Evolutionary conservation across 306 rosid genomes (phyloP).

Genomic region (Cucurbita pepo): DNA sequence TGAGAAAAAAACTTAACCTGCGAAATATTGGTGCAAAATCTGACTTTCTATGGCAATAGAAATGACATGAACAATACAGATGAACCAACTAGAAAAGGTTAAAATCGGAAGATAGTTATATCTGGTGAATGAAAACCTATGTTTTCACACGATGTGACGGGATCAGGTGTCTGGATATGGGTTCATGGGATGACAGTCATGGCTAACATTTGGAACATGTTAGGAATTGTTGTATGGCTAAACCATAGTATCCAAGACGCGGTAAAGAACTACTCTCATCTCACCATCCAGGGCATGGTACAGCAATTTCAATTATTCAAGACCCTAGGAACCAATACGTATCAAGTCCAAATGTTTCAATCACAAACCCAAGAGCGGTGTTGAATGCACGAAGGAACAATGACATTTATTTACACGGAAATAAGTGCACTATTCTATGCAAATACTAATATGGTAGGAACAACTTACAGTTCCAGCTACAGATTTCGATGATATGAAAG

Average conservation of each 20-base stretch:
- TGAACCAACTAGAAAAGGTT: neutral
- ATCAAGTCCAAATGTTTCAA: neutral
- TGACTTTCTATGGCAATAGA: constrained; percentile 11
- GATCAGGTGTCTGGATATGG: neutral
- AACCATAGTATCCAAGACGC: neutral
- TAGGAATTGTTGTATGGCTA: neutral
- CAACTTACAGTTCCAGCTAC: constrained; percentile 92
- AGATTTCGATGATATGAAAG: constrained; percentile 82
- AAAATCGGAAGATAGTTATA: neutral
- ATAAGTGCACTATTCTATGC: neutral
- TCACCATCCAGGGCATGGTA: neutral
- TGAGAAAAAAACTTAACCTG: constrained; percentile 24
- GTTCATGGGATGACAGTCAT: neutral
- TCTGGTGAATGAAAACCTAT: neutral
- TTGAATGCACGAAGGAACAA: neutral
- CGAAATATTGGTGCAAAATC: constrained; percentile 24
- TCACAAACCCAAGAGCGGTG: neutral
- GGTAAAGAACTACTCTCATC: neutral
- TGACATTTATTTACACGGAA: neutral
- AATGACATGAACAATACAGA: constrained; percentile 3
- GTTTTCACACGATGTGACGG: neutral
- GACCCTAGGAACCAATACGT: neutral
- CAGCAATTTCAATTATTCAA: neutral
- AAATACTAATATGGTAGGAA: neutral
- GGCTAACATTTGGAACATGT: neutral